Conservation (phyloP, 306 rosid genomes). For the Benincasa hispida region DNA sequence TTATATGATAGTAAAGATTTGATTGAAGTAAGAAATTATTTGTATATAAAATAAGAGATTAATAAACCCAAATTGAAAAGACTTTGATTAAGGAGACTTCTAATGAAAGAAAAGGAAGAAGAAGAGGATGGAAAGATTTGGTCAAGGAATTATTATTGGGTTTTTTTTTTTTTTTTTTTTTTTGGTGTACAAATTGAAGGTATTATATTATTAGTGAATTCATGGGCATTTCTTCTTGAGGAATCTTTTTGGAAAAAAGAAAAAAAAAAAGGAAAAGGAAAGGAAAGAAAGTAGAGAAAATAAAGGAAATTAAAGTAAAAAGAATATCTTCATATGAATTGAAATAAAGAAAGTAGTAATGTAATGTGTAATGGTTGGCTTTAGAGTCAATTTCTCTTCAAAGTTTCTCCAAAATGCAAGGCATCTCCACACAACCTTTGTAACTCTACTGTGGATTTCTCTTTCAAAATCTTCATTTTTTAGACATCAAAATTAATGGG, state of each 20-base stretch:
- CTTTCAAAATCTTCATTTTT: not conserved
- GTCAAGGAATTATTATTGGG: not conserved
- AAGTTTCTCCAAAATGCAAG: slow-evolving; percentile 3
- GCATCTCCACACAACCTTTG: not conserved
- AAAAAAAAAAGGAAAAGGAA: not conserved
- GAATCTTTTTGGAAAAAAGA: not conserved
- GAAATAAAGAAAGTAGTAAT: not conserved
- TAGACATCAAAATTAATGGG: not conserved
- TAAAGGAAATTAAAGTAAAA: not conserved
- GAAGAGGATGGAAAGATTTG: not conserved
- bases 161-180: too few species aligned
- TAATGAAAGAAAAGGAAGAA: not conserved
- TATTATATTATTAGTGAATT: not conserved
- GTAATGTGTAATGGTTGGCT: not conserved
- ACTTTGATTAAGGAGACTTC: not conserved
- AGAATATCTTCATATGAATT: not conserved
- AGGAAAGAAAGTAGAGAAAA: not conserved
- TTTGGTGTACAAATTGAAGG: not conserved
- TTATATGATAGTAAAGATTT: too few species aligned
- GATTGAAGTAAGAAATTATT: not conserved
- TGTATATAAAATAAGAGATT: not conserved
- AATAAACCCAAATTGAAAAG: not conserved
- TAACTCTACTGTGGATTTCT: not conserved
- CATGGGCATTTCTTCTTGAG: not conserved
- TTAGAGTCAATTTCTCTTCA: not conserved